Percentiles rank a stretch among this genome's conserved stretches.
Conservation (phyloP, 768 basidiomycete species). For the Boletus rubroflammeus region DNA sequence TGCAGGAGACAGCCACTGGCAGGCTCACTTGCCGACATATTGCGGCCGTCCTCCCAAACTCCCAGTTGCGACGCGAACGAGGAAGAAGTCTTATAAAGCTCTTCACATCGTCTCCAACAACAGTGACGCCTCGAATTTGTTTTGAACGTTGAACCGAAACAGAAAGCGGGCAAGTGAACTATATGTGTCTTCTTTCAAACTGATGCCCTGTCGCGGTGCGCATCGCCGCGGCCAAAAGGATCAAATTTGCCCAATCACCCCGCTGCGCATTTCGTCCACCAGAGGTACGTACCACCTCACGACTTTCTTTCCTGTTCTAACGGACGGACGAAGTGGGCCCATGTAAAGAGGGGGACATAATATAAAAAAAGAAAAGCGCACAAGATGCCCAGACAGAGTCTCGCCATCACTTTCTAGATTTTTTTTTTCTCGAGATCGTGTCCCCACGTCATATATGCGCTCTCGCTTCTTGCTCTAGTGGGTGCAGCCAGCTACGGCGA, state of each 20-base stretch:
- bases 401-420: background rate
- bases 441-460: too few relatives aligned
- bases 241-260: background rate
- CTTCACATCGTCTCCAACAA: background rate
- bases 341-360: too few relatives aligned
- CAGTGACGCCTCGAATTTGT: background rate
- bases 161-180: background rate
- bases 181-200: background rate
- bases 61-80: background rate
- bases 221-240: background rate
- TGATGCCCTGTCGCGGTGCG: background rate
- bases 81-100: background rate
- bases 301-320: background rate
- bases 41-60: too few relatives aligned
- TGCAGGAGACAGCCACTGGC: too few relatives aligned
- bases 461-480: background rate
- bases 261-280: background rate
- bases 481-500: background rate
- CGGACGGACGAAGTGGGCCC: background rate
- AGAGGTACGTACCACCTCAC: background rate
- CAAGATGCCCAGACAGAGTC: background rate
- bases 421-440: background rate
- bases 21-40: background rate
- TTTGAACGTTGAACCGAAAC: background rate
- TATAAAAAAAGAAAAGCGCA: background rate